A percentile compares a stretch with the other conserved stretches of the same genome.
Evolutionary conservation across 305 asterid genomes (phyloP).

Genomic region (Solanum hybrid): DNA sequence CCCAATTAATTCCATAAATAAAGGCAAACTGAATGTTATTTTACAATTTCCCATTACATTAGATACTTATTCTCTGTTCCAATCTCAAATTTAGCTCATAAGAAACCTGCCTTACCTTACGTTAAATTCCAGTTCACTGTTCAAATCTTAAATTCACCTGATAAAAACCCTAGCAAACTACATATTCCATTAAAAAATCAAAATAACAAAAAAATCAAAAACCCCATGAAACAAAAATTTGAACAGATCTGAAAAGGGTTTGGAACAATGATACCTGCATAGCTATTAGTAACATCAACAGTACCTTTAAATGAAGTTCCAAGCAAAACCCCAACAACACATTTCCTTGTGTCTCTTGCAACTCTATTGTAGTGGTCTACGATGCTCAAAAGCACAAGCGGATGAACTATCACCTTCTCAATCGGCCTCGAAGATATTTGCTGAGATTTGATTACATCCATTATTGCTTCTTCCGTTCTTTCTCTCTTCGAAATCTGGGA

Average conservation of each 20-base stretch:
- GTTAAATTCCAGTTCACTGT: too few relatives aligned
- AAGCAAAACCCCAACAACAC: slow-evolving; percentile 76
- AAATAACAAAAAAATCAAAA: neutral
- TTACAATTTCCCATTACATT: neutral
- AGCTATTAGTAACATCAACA: slow-evolving; percentile 89
- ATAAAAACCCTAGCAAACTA: too few relatives aligned
- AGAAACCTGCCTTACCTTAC: too few relatives aligned
- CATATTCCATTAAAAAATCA: neutral
- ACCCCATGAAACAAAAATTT: neutral
- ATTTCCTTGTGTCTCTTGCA: slow-evolving; percentile 54
- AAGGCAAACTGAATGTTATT: neutral
- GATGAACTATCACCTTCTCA: slow-evolving; percentile 88
- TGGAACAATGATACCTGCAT: slow-evolving; percentile 46
- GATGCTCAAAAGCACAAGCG: slow-evolving; percentile 76
- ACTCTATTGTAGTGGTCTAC: slow-evolving; percentile 91
- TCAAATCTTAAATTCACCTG: too few relatives aligned
- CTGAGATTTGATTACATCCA: slow-evolving; percentile 89
- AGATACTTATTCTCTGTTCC: neutral
- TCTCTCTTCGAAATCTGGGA: neutral
- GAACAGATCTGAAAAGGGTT: slow-evolving; percentile 29
- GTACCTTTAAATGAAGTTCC: slow-evolving; percentile 77
- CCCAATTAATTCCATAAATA: neutral
- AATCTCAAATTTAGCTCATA: neutral
- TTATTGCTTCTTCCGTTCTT: slow-evolving; percentile 3
- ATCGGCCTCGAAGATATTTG: slow-evolving; percentile 64